A percentile compares a stretch with the other conserved stretches of the same genome.
Conservation (phyloP, 177 flowering plant genomes). For the Tripterygium wilfordii region DNA sequence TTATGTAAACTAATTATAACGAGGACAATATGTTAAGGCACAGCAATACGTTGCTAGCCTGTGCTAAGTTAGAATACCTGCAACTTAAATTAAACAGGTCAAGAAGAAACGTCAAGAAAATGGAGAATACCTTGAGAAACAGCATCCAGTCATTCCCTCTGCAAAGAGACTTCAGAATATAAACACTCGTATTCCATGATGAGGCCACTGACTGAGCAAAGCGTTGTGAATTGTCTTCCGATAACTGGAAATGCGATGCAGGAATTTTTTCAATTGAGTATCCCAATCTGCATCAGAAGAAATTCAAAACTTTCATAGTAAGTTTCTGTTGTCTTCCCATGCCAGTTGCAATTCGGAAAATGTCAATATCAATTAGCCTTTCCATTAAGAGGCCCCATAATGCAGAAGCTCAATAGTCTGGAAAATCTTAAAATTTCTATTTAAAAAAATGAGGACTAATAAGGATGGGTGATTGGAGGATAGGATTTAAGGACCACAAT, state of each 20-base stretch:
- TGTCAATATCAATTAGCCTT: no score
- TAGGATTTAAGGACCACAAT: no score
- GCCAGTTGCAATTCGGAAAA: no score
- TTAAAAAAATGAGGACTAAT: no score
- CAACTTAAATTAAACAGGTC: background rate
- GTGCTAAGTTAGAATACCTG: background rate
- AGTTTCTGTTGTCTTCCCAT: no score
- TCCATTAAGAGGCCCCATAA: no score
- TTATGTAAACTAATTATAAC: no score
- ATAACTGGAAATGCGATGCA: conserved; percentile 51
- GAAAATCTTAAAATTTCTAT: no score
- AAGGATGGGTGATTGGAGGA: no score
- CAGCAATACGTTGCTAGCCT: background rate
- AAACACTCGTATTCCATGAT: conserved; percentile 57
- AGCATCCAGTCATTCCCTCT: conserved; percentile 67
- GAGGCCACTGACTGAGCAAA: conserved; percentile 48
- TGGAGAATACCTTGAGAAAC: conserved; percentile 53
- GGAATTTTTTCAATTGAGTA: conserved; percentile 70
- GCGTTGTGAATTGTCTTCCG: conserved; percentile 50
- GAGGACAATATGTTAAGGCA: no score
- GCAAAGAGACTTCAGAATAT: conserved; percentile 54
- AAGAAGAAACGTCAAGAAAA: background rate
- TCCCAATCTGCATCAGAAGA: conserved; percentile 54
- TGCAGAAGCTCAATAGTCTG: no score
- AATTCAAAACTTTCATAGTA: no score